Conservation (phyloP, 352 stramenopile genomes). For the Globisporangium spinosum region DNA sequence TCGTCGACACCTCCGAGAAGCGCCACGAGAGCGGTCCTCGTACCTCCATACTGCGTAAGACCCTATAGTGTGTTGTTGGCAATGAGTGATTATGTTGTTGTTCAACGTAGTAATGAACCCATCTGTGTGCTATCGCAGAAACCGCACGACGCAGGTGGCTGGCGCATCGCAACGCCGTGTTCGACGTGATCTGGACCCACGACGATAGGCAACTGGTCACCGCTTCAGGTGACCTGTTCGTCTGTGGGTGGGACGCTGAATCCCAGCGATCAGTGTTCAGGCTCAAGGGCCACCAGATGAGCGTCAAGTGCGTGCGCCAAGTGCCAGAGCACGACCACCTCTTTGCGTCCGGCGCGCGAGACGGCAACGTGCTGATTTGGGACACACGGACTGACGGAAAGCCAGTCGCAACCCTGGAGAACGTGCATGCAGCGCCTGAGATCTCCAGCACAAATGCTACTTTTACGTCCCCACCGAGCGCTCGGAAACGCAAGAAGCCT, state of each 20-base stretch:
- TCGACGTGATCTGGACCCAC: slow-evolving; percentile 59
- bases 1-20: slow-evolving; percentile 34
- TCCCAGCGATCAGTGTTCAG: slow-evolving; percentile 30
- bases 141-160: slow-evolving; percentile 23
- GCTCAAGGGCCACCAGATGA: slow-evolving; percentile 55
- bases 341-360: slow-evolving; percentile 55
- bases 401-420: slow-evolving; percentile 28
- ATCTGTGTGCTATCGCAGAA: slow-evolving; percentile 7
- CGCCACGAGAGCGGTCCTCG: background rate
- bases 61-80: background rate
- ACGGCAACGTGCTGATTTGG: slow-evolving; percentile 64
- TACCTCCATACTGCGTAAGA: slow-evolving; percentile 12
- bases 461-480: slow-evolving; percentile 34
- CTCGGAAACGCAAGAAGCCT: slow-evolving; percentile 26
- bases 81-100: background rate
- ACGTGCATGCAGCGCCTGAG: slow-evolving; percentile 32
- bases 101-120: background rate
- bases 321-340: slow-evolving; percentile 26
- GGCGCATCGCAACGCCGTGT: slow-evolving; percentile 68
- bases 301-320: slow-evolving; percentile 74
- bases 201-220: slow-evolving; percentile 50
- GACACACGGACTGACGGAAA: slow-evolving; percentile 31
- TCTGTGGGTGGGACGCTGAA: slow-evolving; percentile 56
- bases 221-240: slow-evolving; percentile 51
- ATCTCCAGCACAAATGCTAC: slow-evolving; percentile 11